Evolutionary conservation across 2,329 filamentous ascomycete genomes (phyloP).

Genomic region (Rutstroemia sp.): DNA sequence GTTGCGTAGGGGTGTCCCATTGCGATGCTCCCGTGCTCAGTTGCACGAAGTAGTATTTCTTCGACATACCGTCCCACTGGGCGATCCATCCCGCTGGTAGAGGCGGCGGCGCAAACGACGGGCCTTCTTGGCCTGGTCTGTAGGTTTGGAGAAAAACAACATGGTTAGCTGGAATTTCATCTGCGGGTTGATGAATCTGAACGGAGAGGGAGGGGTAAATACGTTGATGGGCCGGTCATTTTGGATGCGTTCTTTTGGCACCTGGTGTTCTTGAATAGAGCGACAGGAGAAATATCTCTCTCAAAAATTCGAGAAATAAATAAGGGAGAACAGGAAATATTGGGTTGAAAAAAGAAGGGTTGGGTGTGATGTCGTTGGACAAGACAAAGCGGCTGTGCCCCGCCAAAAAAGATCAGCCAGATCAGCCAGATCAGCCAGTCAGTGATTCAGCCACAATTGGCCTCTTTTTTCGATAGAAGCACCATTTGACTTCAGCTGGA

Average conservation of each 20-base stretch:
- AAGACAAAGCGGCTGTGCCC: neutral
- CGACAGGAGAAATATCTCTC: no score
- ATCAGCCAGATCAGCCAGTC: neutral
- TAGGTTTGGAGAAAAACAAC: neutral
- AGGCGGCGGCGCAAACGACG: conserved; percentile 41
- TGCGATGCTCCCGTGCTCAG: conserved; percentile 64
- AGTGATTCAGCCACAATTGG: neutral
- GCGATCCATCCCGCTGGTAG: conserved; percentile 62
- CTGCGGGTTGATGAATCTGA: neutral
- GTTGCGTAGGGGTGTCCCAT: conserved; percentile 64
- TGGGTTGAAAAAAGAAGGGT: neutral
- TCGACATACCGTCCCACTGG: conserved; percentile 58
- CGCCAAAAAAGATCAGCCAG: no score
- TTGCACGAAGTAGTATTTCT: conserved; percentile 66
- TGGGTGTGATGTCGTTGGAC: neutral
- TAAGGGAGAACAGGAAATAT: neutral
- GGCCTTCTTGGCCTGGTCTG: conserved; percentile 30
- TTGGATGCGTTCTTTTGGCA: neutral
- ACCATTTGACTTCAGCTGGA: neutral
- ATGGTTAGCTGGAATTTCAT: conserved; percentile 5
- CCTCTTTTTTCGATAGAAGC: neutral
- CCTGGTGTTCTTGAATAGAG: neutral
- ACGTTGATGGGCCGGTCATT: conserved; percentile 28
- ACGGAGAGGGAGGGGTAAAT: conserved; percentile 3
- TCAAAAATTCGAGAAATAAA: neutral